Evolutionary conservation across 2,329 filamentous ascomycete genomes (phyloP).

Genomic region (Calonectria montana): DNA sequence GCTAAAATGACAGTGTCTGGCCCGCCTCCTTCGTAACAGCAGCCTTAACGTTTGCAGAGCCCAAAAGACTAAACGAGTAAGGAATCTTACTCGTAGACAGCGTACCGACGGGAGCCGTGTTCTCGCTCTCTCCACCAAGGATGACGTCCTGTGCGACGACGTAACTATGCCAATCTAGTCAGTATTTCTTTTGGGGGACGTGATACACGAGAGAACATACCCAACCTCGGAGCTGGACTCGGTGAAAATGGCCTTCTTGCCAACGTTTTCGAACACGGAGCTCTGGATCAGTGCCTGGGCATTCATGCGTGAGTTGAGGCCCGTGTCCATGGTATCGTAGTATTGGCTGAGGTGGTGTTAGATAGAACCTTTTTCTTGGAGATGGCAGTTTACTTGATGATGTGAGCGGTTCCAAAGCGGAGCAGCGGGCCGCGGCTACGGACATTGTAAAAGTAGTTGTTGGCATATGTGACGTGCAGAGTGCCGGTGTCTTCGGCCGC

Average conservation of each 20-base stretch:
- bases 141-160: not conserved
- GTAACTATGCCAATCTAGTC: not conserved
- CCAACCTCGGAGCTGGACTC: conserved; percentile 28
- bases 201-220: not conserved
- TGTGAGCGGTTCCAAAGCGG: conserved; percentile 71
- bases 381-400: conserved; percentile 36
- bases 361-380: not conserved
- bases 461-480: conserved; percentile 68
- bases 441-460: conserved; percentile 71
- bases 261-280: conserved; percentile 37
- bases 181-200: not conserved
- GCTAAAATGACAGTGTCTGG: not conserved
- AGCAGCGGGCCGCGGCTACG: conserved; percentile 69
- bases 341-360: conserved; percentile 29
- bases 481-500: conserved; percentile 66
- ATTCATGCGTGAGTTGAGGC: conserved; percentile 38
- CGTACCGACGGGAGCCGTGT: not conserved
- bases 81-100: not conserved
- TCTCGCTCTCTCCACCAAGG: not conserved
- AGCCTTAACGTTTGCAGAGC: not conserved
- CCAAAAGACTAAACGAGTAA: not conserved
- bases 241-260: conserved; percentile 40
- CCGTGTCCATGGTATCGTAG: conserved; percentile 40
- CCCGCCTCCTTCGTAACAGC: not conserved
- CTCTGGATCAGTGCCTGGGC: conserved; percentile 38